Conservation (phyloP, 2,329 filamentous ascomycete genomes). For the Monilinia polystroma region DNA sequence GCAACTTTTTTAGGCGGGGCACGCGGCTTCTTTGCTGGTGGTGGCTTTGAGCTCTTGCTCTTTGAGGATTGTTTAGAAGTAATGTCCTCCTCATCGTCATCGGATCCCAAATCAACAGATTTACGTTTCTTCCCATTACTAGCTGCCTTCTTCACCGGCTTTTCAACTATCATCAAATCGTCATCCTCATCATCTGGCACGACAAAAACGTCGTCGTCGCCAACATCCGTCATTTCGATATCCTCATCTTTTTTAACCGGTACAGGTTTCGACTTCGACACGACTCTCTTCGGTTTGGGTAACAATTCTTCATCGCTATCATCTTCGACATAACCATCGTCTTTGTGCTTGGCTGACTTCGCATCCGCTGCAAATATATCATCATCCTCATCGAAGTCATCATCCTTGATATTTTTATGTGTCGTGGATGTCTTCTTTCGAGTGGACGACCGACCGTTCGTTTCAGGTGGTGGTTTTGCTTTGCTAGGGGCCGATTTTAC, state of each 20-base stretch:
- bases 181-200: slow-evolving; percentile 47
- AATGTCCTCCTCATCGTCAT: slow-evolving; percentile 55
- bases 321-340: slow-evolving; percentile 70
- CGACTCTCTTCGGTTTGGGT: slow-evolving; percentile 55
- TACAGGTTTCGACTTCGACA: slow-evolving; percentile 42
- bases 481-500: slow-evolving; percentile 34
- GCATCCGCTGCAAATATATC: slow-evolving; percentile 80
- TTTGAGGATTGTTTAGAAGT: slow-evolving; percentile 54
- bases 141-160: slow-evolving; percentile 29
- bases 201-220: slow-evolving; percentile 37
- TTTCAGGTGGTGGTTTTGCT: slow-evolving; percentile 28
- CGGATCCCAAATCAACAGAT: slow-evolving; percentile 53
- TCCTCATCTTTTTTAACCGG: slow-evolving; percentile 46
- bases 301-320: slow-evolving; percentile 68
- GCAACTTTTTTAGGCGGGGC: slow-evolving; percentile 58
- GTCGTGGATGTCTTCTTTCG: slow-evolving; percentile 34
- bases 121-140: slow-evolving; percentile 57
- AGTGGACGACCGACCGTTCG: slow-evolving; percentile 34
- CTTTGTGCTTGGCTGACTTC: slow-evolving; percentile 63
- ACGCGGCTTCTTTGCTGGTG: slow-evolving; percentile 40
- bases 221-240: slow-evolving; percentile 44
- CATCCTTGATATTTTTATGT: slow-evolving; percentile 41
- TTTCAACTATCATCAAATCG: slow-evolving; percentile 41
- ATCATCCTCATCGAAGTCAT: slow-evolving; percentile 66
- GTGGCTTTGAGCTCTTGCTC: slow-evolving; percentile 38